Evolutionary conservation across 805 yeast genomes (phyloP).

Genomic region (Hanseniaspora nectarophila): DNA sequence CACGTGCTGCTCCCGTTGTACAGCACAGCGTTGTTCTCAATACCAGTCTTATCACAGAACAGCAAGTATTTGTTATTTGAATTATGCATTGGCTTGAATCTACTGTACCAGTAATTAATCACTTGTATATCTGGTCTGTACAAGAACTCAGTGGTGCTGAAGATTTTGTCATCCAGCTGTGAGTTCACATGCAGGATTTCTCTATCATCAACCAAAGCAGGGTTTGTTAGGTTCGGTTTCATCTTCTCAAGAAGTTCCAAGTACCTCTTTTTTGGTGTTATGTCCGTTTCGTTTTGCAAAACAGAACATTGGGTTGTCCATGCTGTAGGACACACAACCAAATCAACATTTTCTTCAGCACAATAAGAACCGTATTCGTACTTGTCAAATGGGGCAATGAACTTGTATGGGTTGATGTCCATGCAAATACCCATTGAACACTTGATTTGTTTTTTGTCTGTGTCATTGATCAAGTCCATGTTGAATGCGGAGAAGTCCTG

Average conservation of each 20-base stretch:
- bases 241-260: background rate
- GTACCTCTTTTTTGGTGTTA: background rate
- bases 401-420: conserved; percentile 84
- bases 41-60: conserved; percentile 8
- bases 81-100: conserved; percentile 6
- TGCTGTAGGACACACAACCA: conserved; percentile 72
- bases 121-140: conserved; percentile 1
- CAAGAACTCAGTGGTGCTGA: background rate
- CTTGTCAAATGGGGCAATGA: conserved; percentile 61
- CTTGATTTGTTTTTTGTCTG: background rate
- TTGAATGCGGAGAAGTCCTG: background rate
- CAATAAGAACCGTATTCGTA: conserved; percentile 61
- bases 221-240: background rate
- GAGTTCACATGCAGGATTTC: conserved; percentile 4
- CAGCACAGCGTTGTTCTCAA: background rate
- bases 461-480: background rate
- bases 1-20: conserved; percentile 10
- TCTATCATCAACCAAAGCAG: background rate
- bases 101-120: conserved; percentile 7
- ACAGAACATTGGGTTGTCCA: conserved; percentile 55
- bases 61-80: background rate
- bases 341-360: conserved; percentile 34
- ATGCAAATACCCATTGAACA: conserved; percentile 77
- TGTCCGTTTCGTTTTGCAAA: conserved; percentile 17
- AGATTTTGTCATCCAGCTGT: background rate